Evolutionary conservation across 164 flowering plant genomes (phyloP).

Genomic region (Taxillus chinensis): DNA sequence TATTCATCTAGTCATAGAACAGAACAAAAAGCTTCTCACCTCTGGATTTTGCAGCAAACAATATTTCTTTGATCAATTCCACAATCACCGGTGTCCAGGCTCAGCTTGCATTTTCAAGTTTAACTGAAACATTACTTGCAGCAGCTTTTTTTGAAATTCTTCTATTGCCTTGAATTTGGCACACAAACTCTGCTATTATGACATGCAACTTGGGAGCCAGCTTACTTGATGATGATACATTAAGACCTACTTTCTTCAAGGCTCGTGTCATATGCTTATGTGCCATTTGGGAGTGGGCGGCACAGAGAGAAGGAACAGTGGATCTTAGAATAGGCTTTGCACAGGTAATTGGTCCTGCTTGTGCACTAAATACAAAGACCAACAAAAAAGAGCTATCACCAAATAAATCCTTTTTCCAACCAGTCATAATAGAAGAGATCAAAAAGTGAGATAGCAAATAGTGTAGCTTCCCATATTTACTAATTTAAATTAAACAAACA

Average conservation of each 20-base stretch:
- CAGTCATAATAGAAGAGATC: no score
- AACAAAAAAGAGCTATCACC: not conserved
- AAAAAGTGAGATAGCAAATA: no score
- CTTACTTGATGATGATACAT: conserved; percentile 1
- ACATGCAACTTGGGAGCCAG: conserved; percentile 4
- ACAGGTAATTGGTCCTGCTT: conserved; percentile 2
- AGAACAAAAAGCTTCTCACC: not conserved
- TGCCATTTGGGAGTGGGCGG: conserved; percentile 1
- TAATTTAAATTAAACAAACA: no score
- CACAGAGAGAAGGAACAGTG: not conserved
- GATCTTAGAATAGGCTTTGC: conserved; percentile 1
- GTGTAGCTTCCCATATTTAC: no score
- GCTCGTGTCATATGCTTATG: conserved; percentile 1
- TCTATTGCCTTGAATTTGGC: conserved; percentile 3
- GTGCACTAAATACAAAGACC: not conserved
- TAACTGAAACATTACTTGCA: not conserved
- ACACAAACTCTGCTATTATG: not conserved
- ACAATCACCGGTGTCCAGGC: not conserved
- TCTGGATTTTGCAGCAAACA: not conserved
- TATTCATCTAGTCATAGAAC: no score
- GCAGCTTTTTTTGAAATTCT: not conserved
- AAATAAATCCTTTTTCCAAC: no score
- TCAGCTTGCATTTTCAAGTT: not conserved
- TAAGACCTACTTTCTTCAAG: conserved; percentile 7
- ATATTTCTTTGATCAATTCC: not conserved